Conservation (phyloP, 2,329 filamentous ascomycete genomes). For the Hypoxylon sp. region DNA sequence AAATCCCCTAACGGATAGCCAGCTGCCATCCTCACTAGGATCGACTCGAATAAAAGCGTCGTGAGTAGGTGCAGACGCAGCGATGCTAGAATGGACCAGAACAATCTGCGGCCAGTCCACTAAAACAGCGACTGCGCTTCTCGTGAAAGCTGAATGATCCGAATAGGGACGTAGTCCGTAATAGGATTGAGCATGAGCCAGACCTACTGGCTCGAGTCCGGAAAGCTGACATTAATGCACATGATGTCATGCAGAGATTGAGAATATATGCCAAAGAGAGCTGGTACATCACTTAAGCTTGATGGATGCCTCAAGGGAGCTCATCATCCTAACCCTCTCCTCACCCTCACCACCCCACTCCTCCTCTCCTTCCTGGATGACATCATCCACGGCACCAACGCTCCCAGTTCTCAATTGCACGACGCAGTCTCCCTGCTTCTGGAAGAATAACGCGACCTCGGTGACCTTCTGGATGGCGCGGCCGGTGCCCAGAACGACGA, state of each 20-base stretch:
- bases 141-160: neutral
- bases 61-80: neutral
- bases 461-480: slow-evolving; percentile 74
- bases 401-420: slow-evolving; percentile 73
- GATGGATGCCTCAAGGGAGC: slow-evolving; percentile 64
- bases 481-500: slow-evolving; percentile 74
- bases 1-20: neutral
- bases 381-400: slow-evolving; percentile 75
- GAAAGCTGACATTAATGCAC: neutral
- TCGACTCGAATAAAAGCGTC: neutral
- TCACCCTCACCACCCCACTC: slow-evolving; percentile 44
- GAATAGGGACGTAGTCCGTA: neutral
- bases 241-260: neutral
- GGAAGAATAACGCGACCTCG: slow-evolving; percentile 73
- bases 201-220: neutral
- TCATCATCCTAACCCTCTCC: slow-evolving; percentile 62
- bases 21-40: neutral
- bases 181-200: neutral
- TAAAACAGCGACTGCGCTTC: neutral
- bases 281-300: slow-evolving; percentile 55
- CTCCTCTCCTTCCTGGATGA: slow-evolving; percentile 60
- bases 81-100: neutral
- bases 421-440: slow-evolving; percentile 68
- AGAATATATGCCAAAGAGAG: neutral
- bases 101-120: neutral